Evolutionary conservation across 2,329 filamentous ascomycete species (phyloP).

Genomic region (Zasmidium angulare): DNA sequence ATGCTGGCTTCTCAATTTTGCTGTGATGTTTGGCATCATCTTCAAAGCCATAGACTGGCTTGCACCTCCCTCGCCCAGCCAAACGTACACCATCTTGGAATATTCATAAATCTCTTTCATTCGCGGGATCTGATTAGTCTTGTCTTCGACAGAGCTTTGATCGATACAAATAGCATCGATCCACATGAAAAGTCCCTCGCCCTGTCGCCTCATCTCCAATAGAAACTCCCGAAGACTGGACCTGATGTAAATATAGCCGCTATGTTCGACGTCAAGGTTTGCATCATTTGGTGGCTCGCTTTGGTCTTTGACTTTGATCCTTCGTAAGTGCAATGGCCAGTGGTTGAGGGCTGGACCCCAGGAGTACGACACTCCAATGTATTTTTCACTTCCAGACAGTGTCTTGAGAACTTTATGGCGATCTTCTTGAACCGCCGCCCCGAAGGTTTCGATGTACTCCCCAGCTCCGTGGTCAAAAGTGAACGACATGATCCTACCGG

Average conservation of each 20-base stretch:
- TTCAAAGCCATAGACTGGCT: background rate
- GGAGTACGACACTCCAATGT: background rate
- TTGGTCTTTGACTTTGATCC: background rate
- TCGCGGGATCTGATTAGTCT: background rate
- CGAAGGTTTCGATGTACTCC: background rate
- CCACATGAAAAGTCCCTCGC: constrained; percentile 1
- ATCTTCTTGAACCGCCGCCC: background rate
- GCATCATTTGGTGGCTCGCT: background rate
- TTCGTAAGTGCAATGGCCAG: background rate
- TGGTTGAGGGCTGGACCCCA: background rate
- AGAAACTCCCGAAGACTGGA: background rate
- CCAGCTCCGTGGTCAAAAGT: background rate
- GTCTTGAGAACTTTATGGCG: background rate
- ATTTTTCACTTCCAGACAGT: background rate
- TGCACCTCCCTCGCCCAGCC: background rate
- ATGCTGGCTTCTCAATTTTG: background rate
- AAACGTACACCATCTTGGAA: background rate
- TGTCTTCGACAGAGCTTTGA: background rate
- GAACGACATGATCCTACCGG: background rate
- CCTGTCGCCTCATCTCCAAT: background rate
- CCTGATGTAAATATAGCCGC: background rate
- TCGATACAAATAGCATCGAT: constrained; percentile 8
- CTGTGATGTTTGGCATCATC: constrained; percentile 3
- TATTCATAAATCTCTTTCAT: constrained; percentile 3
- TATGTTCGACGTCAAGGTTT: background rate